Evolutionary conservation across 345 rosid genomes (phyloP), one percentile per base, ranked within the genome.

Genomic region (Acer yangbiense): DNA sequence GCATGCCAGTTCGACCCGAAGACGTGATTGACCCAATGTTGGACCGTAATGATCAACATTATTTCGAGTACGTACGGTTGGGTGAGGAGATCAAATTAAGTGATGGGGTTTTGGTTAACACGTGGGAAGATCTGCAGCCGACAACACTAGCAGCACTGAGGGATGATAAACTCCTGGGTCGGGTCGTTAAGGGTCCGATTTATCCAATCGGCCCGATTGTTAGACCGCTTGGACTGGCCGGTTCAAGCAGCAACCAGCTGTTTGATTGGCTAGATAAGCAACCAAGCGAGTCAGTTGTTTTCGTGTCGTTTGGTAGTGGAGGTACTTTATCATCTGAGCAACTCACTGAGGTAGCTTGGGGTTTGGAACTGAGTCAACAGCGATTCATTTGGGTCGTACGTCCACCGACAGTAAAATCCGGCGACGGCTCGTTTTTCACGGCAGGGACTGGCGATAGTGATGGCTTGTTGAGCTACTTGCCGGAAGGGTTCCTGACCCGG

Each of bases 301-400:
- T 80, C 44, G 90, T 93, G 39, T 89, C 90, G 9, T 85, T 92
- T 58, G 98, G 98, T 8, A 93, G 94, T 39, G 92, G 97, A 17
- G 97, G 97, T 17, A 85, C 88, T 10, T 55, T 88, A 52, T 80
- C 97, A 2, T 7, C 68, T 0, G 84, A 87, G 65, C 94, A 93
- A 76, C 79, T 83, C 9, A 69, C 32, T 0, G 92, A 93, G 82
- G 67, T 93, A 18, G 93, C 98, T 11, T 90, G 79, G 82, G 93
- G 92, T 7, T 73, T 93, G 73, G 93, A 93, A 79, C 50, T 87
- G 54, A 88, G 94, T 73, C 77, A 80, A 39, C 90, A 88, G 62
- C 80, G 90, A 29, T 94, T 90, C 54, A 71, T 92, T 3, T 92
- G 94, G 95, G 90, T 88, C 64, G 81, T 90, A 1, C 87, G 93